These are phyloP conservation scores for Citrullus colocynthis DNA, from an alignment of 306 rosid genomes.

Conservation along the genomic window DNA sequence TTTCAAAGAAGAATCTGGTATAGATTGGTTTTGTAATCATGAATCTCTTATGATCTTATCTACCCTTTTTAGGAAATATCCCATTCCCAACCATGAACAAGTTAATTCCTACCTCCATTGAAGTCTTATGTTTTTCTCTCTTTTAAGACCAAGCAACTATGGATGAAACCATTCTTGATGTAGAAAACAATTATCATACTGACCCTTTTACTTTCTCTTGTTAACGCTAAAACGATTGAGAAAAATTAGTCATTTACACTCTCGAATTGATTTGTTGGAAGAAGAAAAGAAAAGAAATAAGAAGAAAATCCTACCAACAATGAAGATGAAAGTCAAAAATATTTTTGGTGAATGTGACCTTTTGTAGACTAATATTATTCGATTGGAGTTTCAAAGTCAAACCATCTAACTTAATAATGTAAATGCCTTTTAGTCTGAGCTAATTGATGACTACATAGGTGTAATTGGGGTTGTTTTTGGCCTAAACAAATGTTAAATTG, in stretches of 20 bases:
- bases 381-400: not conserved
- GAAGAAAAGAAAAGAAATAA: not conserved
- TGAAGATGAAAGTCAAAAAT: not conserved
- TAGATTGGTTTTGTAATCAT: not conserved
- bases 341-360: not conserved
- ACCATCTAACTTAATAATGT: too few relatives aligned
- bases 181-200: not conserved
- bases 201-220: not conserved
- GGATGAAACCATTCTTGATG: not conserved
- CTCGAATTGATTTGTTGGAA: not conserved
- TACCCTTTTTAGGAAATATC: not conserved
- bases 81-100: not conserved
- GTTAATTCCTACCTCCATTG: not conserved
- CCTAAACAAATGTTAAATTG: not conserved
- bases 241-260: not conserved
- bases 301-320: not conserved
- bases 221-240: not conserved
- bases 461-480: not conserved
- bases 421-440: not conserved
- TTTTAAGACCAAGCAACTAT: not conserved
- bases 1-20: not conserved
- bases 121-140: not conserved
- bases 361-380: not conserved
- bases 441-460: not conserved
- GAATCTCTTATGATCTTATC: not conserved